phyloP scores from a whole-genome alignment of 1,139 yeast species.

The Geotrichum macrosporum region DNA sequence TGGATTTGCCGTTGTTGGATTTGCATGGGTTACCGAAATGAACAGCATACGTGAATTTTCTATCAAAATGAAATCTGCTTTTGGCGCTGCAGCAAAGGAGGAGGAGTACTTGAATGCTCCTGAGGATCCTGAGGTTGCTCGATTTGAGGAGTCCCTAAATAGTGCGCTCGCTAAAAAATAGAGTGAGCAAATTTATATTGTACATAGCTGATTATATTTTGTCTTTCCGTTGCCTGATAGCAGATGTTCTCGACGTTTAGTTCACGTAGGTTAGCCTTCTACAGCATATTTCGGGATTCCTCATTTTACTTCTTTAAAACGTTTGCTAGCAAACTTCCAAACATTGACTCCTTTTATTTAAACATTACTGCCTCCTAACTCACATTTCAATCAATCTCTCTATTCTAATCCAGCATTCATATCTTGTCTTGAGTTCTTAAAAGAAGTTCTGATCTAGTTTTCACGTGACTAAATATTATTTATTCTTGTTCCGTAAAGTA shows the following conservation, averaged over 20 bases:
- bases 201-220: neutral
- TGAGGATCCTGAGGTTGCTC: slow-evolving; percentile 59
- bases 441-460: neutral
- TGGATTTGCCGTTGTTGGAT: slow-evolving; percentile 68
- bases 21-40: slow-evolving; percentile 76
- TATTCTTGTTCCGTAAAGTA: neutral
- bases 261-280: no score
- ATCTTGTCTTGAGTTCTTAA: neutral
- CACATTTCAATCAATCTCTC: no score
- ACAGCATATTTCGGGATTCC: neutral
- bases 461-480: neutral
- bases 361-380: no score
- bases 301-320: no score
- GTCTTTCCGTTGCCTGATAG: neutral
- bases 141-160: slow-evolving; percentile 48
- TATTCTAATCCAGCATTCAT: neutral
- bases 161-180: slow-evolving; percentile 24
- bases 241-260: no score
- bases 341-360: no score
- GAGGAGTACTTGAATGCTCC: slow-evolving; percentile 48
- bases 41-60: slow-evolving; percentile 68
- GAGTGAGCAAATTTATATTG: neutral
- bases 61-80: slow-evolving; percentile 54
- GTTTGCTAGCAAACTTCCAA: no score
- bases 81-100: slow-evolving; percentile 69